Percentiles rank a stretch among this genome's conserved stretches.
Evolutionary conservation across 768 basidiomycete genomes (phyloP).

Genomic region (Coprinellus micaceus): DNA sequence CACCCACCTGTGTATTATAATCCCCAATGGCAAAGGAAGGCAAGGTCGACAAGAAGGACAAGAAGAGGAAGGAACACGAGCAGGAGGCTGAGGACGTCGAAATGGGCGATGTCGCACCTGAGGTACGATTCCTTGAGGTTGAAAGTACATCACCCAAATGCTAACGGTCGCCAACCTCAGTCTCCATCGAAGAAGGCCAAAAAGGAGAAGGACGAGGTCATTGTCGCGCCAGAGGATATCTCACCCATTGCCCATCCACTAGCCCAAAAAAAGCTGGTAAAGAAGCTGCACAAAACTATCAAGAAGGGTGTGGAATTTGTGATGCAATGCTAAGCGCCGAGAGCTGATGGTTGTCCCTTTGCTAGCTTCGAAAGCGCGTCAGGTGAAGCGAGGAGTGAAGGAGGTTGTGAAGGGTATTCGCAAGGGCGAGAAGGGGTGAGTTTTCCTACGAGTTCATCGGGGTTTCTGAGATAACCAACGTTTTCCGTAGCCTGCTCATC

Average conservation of each 20-base stretch:
- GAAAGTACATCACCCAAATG: background rate
- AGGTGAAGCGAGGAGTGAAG: slow-evolving; percentile 97
- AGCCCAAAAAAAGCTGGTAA: slow-evolving; percentile 88
- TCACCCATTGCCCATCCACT: slow-evolving; percentile 94
- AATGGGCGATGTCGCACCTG: slow-evolving; percentile 39
- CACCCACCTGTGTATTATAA: background rate
- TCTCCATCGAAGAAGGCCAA: slow-evolving; percentile 50
- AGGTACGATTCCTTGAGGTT: background rate
- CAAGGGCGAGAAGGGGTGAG: slow-evolving; percentile 95
- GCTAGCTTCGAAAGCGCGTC: slow-evolving; percentile 86
- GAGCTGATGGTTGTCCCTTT: background rate
- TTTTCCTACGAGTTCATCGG: slow-evolving; percentile 12
- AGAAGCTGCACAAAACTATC: slow-evolving; percentile 92
- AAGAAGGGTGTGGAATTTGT: slow-evolving; percentile 65
- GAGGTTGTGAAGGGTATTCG: slow-evolving; percentile 97
- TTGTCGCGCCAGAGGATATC: slow-evolving; percentile 73
- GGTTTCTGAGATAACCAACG: slow-evolving; percentile 1
- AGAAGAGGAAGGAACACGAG: slow-evolving; percentile 53
- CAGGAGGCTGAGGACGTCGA: slow-evolving; percentile 49
- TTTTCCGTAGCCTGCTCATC: slow-evolving; percentile 63
- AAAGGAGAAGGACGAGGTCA: slow-evolving; percentile 55
- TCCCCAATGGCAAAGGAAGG: slow-evolving; percentile 56
- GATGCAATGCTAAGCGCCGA: background rate
- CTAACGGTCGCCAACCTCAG: slow-evolving; percentile 14
- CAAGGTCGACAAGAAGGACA: slow-evolving; percentile 74